These are phyloP conservation scores for Pleurotus sapidus DNA, from an alignment of 768 basidiomycete species.

Conservation along the genomic window DNA sequence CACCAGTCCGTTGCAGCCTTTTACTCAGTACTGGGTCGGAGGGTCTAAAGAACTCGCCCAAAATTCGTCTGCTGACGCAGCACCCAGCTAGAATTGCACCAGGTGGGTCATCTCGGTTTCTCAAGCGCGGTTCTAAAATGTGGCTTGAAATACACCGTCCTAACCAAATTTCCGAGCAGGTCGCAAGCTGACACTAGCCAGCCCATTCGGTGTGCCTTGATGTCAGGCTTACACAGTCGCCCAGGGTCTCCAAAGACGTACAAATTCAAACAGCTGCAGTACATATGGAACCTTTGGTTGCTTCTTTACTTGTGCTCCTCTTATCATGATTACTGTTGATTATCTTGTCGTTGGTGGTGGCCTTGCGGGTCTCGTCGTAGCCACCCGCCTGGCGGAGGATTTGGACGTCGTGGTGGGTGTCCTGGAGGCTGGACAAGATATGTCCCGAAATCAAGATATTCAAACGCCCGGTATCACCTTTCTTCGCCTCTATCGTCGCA, in stretches of 20 bases:
- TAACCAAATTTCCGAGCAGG: constrained; percentile 3
- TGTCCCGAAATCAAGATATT: background rate
- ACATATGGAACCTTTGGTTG: background rate
- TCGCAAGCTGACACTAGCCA: constrained; percentile 5
- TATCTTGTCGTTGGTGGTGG: constrained; percentile 11
- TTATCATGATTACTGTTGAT: background rate
- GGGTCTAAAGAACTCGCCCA: background rate
- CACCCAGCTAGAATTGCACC: background rate
- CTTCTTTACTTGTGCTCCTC: background rate
- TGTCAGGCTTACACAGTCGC: background rate
- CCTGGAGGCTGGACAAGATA: constrained; percentile 4
- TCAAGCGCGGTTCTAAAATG: constrained; percentile 1
- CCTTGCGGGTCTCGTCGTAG: constrained; percentile 19
- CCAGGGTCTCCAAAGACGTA: background rate
- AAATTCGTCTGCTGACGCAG: background rate
- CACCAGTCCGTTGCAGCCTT: background rate
- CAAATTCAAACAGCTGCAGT: background rate
- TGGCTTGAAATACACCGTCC: background rate
- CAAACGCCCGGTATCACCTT: background rate
- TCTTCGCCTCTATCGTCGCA: background rate
- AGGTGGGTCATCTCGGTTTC: background rate
- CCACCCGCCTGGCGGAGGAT: constrained; percentile 9
- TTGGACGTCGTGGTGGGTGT: constrained; percentile 1
- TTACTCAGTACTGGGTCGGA: background rate
- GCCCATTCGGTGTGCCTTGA: background rate